phyloP scores from a whole-genome alignment of 2,329 filamentous ascomycete genomes.

The Harringtonia lauricola region DNA sequence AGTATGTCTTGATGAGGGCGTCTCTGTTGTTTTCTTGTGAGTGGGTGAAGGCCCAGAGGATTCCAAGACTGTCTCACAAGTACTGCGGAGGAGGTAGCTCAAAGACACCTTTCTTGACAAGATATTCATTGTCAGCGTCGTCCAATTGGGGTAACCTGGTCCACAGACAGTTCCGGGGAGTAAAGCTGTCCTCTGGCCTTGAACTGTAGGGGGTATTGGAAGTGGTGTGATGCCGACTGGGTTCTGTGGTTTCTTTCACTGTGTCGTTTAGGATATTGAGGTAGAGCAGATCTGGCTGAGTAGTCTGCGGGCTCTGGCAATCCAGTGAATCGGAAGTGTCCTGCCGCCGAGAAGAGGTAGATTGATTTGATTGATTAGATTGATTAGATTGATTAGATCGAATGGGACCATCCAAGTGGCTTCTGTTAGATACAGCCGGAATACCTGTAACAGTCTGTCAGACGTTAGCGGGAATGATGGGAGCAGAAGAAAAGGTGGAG shows the following conservation, averaged over 20 bases:
- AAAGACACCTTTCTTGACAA: slow-evolving; percentile 16
- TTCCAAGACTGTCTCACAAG: slow-evolving; percentile 10
- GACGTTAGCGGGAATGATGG: not conserved
- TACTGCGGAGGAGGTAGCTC: slow-evolving; percentile 13
- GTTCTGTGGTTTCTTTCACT: slow-evolving; percentile 14
- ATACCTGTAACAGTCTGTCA: slow-evolving; percentile 10
- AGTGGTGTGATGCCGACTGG: slow-evolving; percentile 12
- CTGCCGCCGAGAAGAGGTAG: too few species aligned
- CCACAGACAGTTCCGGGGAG: slow-evolving; percentile 12
- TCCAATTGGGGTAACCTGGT: slow-evolving; percentile 13
- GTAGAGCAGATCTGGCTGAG: slow-evolving; percentile 15
- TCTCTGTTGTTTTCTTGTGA: slow-evolving; percentile 12
- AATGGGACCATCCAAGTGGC: slow-evolving; percentile 2
- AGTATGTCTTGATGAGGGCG: slow-evolving; percentile 14
- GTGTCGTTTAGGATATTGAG: slow-evolving; percentile 15
- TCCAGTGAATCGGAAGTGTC: slow-evolving; percentile 11
- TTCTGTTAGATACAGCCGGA: slow-evolving; percentile 9
- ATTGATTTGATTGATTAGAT: slow-evolving; percentile 6
- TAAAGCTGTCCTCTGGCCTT: slow-evolving; percentile 12
- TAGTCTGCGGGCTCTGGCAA: slow-evolving; percentile 12
- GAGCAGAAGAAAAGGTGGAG: slow-evolving; percentile 7
- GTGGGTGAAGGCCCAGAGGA: slow-evolving; percentile 9
- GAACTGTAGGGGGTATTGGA: slow-evolving; percentile 10
- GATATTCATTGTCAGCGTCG: slow-evolving; percentile 15
- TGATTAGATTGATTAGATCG: slow-evolving; percentile 5